Base-by-base conservation (phyloP, 179 eudicot genomes). In the Actinidia polygama region DNA sequence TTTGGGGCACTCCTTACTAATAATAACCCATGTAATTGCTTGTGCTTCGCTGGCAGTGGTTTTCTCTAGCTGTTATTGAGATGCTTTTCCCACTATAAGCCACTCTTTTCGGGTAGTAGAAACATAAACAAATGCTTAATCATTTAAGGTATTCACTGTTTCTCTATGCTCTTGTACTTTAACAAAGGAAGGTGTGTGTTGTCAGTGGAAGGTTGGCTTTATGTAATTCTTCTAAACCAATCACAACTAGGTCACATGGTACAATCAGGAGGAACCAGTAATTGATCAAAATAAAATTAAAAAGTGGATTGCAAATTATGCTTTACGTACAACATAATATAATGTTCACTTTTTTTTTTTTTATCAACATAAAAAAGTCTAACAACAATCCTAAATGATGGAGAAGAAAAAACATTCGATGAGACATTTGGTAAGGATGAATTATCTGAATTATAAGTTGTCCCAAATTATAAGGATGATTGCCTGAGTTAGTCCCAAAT, bases 161-260 rank as follows among this genome's bases (percentile, higher is more conserved):
- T 23, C 50, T 40, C 30, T 23, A 63, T 62, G 40, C 24, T 40
- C 24, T 63, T 78, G 73, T 78, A 23, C 81, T 63, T 79, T 18
- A 50, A 79, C 49, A 64, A 78, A 53, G 73, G 63, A 78, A 53
- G 73, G 63, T 53, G 30, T 53, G 54, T 36, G 21, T 68, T 69
- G 59, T 80, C 82, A 36, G 82, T 55, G 53, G 82, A 80, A 80
- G 49, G n/a, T 80, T 80, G 64, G 75, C 47, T 69, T 69, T 68
- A 30, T 79, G 19, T 12, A 49, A 66, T 18, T 53, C 19, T 66
- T 57, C 19, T 59, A 62, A 55, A 75, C 80, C 82, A 81, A 81
- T 81, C 70, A 85, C 79, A 78, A 78, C 63, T 81, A 82, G 82
- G 62, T 81, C 82, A 85, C 82, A 85, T 85, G 84, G 75, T 44